Conservation (phyloP, 768 basidiomycete genomes). For the Boletus rubroflammeus region DNA sequence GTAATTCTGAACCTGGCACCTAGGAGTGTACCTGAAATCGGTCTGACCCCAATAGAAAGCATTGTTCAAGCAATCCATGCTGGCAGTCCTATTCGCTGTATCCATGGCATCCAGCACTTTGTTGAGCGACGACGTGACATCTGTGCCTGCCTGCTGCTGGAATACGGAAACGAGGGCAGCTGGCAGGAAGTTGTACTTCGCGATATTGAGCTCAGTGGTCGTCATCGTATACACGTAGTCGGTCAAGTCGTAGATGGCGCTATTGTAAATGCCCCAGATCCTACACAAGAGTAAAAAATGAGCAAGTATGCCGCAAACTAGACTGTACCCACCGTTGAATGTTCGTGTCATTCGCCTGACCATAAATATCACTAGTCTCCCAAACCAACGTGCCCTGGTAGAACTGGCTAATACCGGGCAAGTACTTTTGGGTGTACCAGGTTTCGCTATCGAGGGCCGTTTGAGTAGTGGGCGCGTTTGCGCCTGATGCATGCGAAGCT, state of each 20-base stretch:
- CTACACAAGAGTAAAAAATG: constrained; percentile 25
- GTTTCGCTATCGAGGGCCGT: constrained; percentile 36
- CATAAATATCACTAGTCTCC: constrained; percentile 35
- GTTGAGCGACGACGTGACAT: constrained; percentile 52
- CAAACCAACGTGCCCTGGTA: constrained; percentile 61
- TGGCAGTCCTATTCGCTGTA: constrained; percentile 34
- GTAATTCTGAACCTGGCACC: constrained; percentile 61
- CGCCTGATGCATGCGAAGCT: constrained; percentile 59
- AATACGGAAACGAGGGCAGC: constrained; percentile 47
- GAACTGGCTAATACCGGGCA: constrained; percentile 53
- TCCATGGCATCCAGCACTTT: constrained; percentile 42
- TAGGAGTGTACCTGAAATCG: constrained; percentile 56
- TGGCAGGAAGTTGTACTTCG: constrained; percentile 53
- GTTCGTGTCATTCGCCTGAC: constrained; percentile 36
- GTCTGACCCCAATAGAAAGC: constrained; percentile 53
- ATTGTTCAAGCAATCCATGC: constrained; percentile 54
- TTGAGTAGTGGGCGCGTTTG: constrained; percentile 33
- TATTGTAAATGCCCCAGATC: constrained; percentile 59
- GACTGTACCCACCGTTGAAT: constrained; percentile 27
- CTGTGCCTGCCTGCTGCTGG: constrained; percentile 56
- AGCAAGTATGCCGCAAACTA: constrained; percentile 7
- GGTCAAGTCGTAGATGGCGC: constrained; percentile 57
- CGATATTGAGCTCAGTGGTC: constrained; percentile 39
- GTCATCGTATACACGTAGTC: constrained; percentile 62
- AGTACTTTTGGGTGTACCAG: constrained; percentile 59